Conservation (phyloP, 495 filamentous ascomycete species). For the Neurospora sp. region DNA sequence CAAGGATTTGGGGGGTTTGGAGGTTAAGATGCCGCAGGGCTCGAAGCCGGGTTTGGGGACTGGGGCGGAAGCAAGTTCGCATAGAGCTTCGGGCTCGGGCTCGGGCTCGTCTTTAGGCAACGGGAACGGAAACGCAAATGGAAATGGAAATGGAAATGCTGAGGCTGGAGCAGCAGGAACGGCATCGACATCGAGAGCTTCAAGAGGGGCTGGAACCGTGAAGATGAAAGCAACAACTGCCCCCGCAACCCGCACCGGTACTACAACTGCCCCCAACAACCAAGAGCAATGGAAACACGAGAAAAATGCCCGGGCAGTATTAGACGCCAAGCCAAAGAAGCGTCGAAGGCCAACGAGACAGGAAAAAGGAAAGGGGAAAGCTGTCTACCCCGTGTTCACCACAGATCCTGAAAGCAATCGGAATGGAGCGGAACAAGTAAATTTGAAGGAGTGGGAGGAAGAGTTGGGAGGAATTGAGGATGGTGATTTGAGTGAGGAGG, state of each 20-base stretch:
- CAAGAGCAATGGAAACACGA: not conserved
- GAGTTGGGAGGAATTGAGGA: not conserved
- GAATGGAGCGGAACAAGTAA: not conserved
- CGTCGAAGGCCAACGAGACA: not conserved
- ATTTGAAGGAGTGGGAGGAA: not conserved
- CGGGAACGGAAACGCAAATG: no score
- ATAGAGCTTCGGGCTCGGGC: no score
- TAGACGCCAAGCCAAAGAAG: not conserved
- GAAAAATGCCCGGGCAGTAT: not conserved
- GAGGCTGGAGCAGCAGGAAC: no score
- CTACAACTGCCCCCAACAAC: not conserved
- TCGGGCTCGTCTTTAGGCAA: no score
- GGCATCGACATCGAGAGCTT: no score
- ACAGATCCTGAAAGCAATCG: no score
- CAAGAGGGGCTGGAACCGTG: not conserved
- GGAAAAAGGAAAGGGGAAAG: not conserved
- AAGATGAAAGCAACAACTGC: not conserved
- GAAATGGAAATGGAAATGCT: no score
- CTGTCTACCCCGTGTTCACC: not conserved
- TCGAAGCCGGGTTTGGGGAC: no score
- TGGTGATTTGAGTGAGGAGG: not conserved
- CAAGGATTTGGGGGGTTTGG: slow-evolving; percentile 13
- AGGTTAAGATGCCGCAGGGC: slow-evolving; percentile 1
- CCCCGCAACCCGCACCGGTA: no score
- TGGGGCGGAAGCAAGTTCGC: no score